These are phyloP conservation scores for Rosa rugosa DNA, from an alignment of 306 rosid species.

Conservation along the genomic window DNA sequence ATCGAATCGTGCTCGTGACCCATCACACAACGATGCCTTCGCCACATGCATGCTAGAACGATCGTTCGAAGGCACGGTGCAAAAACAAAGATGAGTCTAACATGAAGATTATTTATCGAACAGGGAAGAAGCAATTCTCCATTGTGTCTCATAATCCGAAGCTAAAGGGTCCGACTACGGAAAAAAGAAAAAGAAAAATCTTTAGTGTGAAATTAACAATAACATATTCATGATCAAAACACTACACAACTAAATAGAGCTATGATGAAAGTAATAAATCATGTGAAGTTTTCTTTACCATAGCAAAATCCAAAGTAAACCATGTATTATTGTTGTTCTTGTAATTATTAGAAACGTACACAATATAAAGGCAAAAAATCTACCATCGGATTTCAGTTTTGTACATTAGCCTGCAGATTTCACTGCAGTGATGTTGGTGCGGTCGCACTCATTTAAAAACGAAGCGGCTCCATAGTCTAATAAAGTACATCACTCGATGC, in stretches of 20 bases:
- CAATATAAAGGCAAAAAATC: not conserved
- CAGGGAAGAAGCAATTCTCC: too few species aligned
- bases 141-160: too few species aligned
- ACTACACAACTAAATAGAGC: not conserved
- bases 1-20: too few species aligned
- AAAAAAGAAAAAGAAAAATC: too few species aligned
- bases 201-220: too few species aligned
- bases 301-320: not conserved
- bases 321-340: not conserved
- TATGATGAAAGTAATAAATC: not conserved
- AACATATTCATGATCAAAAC: not conserved
- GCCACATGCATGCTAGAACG: too few species aligned
- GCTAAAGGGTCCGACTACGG: too few species aligned
- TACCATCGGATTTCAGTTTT: not conserved
- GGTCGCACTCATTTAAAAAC: not conserved
- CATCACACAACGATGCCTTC: too few species aligned
- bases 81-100: too few species aligned
- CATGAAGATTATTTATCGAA: too few species aligned
- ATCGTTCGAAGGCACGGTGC: too few species aligned
- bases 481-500: not conserved
- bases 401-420: slow-evolving; percentile 2
- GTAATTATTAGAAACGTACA: not conserved
- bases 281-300: not conserved
- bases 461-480: too few species aligned
- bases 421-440: not conserved